A percentile compares a stretch with the other conserved stretches of the same genome.
phyloP scores from a whole-genome alignment of 345 rosid species.

The Aquilaria yunnanensis region DNA sequence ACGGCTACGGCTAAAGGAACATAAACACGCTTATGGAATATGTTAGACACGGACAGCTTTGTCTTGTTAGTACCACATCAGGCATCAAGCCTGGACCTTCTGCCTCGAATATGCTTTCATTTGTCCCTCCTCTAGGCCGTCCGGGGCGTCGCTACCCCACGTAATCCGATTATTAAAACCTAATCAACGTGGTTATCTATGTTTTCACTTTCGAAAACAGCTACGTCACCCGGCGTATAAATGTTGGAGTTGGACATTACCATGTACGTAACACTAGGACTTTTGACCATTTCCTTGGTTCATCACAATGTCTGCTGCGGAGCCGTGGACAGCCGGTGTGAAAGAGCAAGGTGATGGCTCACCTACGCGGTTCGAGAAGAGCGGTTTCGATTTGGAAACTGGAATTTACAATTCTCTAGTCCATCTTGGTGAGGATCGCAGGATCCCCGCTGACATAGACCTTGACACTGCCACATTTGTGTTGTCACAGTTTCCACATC shows the following conservation, averaged over 20 bases:
- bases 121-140: too few species aligned
- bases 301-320: slow-evolving; percentile 25
- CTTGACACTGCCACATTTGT: slow-evolving; percentile 32
- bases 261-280: not conserved
- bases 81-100: too few species aligned
- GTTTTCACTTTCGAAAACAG: too few species aligned
- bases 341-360: slow-evolving; percentile 12
- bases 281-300: not conserved
- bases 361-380: not conserved
- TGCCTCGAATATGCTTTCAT: too few species aligned
- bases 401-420: slow-evolving; percentile 37
- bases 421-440: slow-evolving; percentile 23
- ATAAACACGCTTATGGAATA: too few species aligned
- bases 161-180: too few species aligned
- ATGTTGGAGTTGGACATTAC: not conserved
- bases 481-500: slow-evolving; percentile 38
- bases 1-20: too few species aligned
- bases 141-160: too few species aligned
- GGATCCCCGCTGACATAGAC: slow-evolving; percentile 27
- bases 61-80: too few species aligned
- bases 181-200: too few species aligned
- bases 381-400: slow-evolving; percentile 33
- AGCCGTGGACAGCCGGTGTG: slow-evolving; percentile 6
- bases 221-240: too few species aligned
- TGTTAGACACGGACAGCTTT: too few species aligned